Evolutionary conservation across 164 flowering plant species (phyloP), one percentile per base, ranked within the genome.

Genomic region (Vitis rupestris): DNA sequence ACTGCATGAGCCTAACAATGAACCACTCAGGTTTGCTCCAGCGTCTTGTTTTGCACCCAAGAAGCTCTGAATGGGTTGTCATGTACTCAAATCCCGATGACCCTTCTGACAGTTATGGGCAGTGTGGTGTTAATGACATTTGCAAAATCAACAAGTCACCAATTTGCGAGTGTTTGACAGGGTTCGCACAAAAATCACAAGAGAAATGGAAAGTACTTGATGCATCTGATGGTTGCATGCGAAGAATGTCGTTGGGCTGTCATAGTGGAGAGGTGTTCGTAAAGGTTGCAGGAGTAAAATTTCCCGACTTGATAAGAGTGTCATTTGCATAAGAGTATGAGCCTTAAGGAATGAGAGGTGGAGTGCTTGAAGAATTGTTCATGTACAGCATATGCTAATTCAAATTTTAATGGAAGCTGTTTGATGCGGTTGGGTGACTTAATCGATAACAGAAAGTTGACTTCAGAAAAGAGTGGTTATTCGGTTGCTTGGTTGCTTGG

Each of bases 291-390:
- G 57, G 62, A 10, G 48, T 76, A 31, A 81, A 76, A 64, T 44
- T 74, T 50, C 80, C 82, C 1, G 78, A 76, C 50, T 9, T 17
- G 50, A 0, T 67, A 19, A 17, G 53, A 55, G 4, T 31, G 4
- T 31, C 44, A 31, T 31, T 3, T 31, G 44, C 4, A 0, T 31
- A 6, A 3, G 6, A 6, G 44, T 6, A 6, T 31, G 44, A 31
- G 44, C 44, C 6, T 31, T 27, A 14, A 57, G 5, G 67, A 70
- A 29, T 81, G 84, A 27, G n/a, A 64, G 50, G 59, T 15, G 0
- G 3, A 8, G n/a, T 81, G 82, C 68, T 56, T 68, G 62, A 51
- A 52, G 62, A 76, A 76, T n/a, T 78, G 82, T 54, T 70, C 80
- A 6, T 81, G 84, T 64, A 11, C 9, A 0, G 81, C 77, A 9